phyloP scores from a whole-genome alignment of 495 filamentous ascomycete species.

The Darksidea phi region DNA sequence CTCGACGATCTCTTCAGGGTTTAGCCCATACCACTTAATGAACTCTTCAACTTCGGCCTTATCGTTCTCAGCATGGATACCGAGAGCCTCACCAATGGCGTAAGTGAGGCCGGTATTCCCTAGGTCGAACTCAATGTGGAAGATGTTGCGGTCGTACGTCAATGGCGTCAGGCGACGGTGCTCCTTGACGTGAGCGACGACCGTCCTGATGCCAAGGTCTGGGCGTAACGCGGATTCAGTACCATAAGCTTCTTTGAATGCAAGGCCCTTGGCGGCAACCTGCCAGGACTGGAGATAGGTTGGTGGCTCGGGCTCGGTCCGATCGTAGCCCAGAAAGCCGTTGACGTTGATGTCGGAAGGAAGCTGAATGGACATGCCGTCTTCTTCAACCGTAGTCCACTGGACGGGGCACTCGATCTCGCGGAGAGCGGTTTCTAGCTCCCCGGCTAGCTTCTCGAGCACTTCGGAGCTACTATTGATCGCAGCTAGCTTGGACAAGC shows the following conservation, averaged over 20 bases:
- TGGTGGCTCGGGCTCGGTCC: slow-evolving; percentile 66
- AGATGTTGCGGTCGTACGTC: slow-evolving; percentile 96
- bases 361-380: slow-evolving; percentile 52
- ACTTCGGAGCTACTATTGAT: slow-evolving; percentile 56
- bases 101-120: slow-evolving; percentile 87
- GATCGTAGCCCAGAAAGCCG: slow-evolving; percentile 81
- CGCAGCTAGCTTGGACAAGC: slow-evolving; percentile 56
- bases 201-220: slow-evolving; percentile 81
- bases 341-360: slow-evolving; percentile 64
- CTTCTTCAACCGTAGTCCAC: slow-evolving; percentile 69
- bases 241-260: slow-evolving; percentile 91
- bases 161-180: slow-evolving; percentile 86
- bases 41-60: slow-evolving; percentile 73
- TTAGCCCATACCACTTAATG: slow-evolving; percentile 82
- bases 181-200: slow-evolving; percentile 86
- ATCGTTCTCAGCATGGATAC: slow-evolving; percentile 94
- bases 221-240: slow-evolving; percentile 74
- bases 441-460: slow-evolving; percentile 60
- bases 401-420: slow-evolving; percentile 70
- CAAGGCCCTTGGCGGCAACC: slow-evolving; percentile 78
- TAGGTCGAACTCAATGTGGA: slow-evolving; percentile 99
- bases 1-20: slow-evolving; percentile 80
- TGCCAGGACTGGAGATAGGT: slow-evolving; percentile 71
- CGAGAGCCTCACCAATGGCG: slow-evolving; percentile 96
- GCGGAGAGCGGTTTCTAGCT: slow-evolving; percentile 67